Base-by-base conservation (phyloP, 23 red algal species). In the Gracilariopsis chorda region DNA sequence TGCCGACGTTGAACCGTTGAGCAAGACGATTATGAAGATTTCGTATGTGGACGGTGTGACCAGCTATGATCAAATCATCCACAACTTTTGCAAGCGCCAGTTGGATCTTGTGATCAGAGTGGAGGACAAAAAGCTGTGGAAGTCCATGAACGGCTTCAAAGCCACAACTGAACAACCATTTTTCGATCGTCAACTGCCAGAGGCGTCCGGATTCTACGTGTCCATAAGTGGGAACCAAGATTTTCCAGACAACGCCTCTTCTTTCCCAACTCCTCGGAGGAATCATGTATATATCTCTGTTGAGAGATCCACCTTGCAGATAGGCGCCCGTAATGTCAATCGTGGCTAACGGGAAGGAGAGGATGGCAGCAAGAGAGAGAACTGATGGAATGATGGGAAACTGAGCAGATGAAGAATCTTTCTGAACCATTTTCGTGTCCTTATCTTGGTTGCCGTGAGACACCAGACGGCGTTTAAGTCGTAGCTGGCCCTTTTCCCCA, bases 1-100 rank as follows among this genome's bases (percentile, higher is more conserved):
- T 64, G 3, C 78, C 82, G 33, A 87, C 61, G 14, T 43, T 73
- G 44, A 87, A 73, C 8, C 82, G 64, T 12, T 48, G 12, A 52
- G 62, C 20, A 0, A 56, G 39, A 10, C 30, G 12, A 25, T 55
- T 46, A 1, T 72, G 1, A 1, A 87, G 73, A 4, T 19, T 14
- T 11, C 24, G 28, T 16, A 87, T 25, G 20, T 9, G 61, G 7
- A 39, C 10, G 16, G 16, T 1, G 11, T 41, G 19, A 33, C 82
- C 62, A 5, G 67, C 82, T 52, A 87, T 73, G 43, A 87, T 45
- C 21, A 87, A 43, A n/a, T 87, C 82, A 29, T 87, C 82, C 1
- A 87, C 59, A 21, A 87, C 59, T 51, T 87, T 87, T 4, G 82
- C 44, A 17, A 87, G 3, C 7, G 41, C 25, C 0, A 87, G 0